Percentiles rank a stretch among this genome's conserved stretches.
These are phyloP conservation scores for Pseudogymnoascus sp. DNA, from an alignment of 2,329 filamentous ascomycete genomes.

Conservation along the genomic window DNA sequence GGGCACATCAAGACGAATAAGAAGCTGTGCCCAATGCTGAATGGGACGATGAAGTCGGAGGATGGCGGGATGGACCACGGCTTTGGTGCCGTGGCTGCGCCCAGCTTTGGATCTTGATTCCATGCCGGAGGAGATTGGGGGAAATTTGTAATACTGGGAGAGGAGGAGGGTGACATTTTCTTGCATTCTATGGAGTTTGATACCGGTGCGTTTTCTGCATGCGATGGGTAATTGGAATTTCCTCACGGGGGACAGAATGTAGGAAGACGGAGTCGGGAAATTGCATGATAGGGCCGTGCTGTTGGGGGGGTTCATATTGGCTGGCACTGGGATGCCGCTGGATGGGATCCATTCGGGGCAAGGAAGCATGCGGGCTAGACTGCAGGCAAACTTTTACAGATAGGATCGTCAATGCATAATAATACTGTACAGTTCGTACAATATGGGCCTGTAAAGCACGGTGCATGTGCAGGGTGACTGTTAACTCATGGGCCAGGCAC, in stretches of 20 bases:
- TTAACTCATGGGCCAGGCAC: not conserved
- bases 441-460: not conserved
- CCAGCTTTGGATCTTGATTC: constrained; percentile 13
- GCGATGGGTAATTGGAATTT: not conserved
- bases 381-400: not conserved
- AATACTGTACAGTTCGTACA: not conserved
- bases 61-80: constrained; percentile 48
- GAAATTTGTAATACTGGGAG: not conserved
- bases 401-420: not conserved
- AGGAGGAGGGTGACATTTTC: not conserved
- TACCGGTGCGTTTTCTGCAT: not conserved
- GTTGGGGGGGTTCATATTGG: not conserved
- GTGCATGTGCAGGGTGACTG: not conserved
- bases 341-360: not conserved
- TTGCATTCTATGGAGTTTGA: not conserved
- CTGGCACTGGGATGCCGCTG: not conserved
- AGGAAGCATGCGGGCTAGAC: not conserved
- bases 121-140: not conserved
- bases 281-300: not conserved
- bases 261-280: constrained; percentile 2
- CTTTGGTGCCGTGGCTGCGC: constrained; percentile 40
- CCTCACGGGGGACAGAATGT: not conserved
- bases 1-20: constrained; percentile 99
- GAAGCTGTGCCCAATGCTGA: constrained; percentile 85
- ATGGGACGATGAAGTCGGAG: constrained; percentile 65